Percentiles rank a stretch among this genome's conserved stretches.
phyloP scores from a whole-genome alignment of 306 rosid species.

The Lotus japonicus region DNA sequence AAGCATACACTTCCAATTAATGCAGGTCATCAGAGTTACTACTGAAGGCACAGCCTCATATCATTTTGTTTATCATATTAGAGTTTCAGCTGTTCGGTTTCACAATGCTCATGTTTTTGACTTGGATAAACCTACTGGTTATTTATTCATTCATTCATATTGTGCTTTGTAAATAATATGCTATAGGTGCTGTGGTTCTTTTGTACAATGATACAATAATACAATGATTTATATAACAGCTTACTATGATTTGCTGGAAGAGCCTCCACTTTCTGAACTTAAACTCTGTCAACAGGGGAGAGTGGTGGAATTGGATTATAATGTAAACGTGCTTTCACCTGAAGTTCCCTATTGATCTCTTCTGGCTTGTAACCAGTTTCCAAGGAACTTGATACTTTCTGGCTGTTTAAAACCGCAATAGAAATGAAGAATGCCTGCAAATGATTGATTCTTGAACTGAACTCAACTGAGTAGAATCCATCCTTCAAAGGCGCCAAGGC shows the following conservation, averaged over 20 bases:
- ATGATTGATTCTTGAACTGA: constrained; percentile 58
- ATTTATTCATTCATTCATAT: constrained; percentile 29
- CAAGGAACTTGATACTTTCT: constrained; percentile 32
- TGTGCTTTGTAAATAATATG: constrained; percentile 30
- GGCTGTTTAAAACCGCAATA: constrained; percentile 44
- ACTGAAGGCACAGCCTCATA: background rate
- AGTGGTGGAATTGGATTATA: constrained; percentile 76
- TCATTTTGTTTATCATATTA: background rate
- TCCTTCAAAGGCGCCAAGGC: constrained; percentile 60
- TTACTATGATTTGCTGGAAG: constrained; percentile 18
- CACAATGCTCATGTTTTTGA: background rate
- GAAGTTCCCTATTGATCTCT: constrained; percentile 26
- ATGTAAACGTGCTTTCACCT: constrained; percentile 32
- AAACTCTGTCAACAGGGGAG: constrained; percentile 88
- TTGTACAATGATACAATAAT: constrained; percentile 28
- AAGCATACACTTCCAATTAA: background rate
- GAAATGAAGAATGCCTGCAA: constrained; percentile 83
- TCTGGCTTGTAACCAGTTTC: constrained; percentile 29
- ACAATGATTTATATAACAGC: constrained; percentile 24
- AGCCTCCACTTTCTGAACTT: constrained; percentile 19
- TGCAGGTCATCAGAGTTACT: background rate
- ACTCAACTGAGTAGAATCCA: constrained; percentile 61
- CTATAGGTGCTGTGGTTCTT: constrained; percentile 16
- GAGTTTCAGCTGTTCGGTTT: background rate
- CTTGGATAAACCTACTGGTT: background rate